Evolutionary conservation across 169 alveolate genomes (phyloP), one percentile per base, ranked within the genome.

Genomic region (Babesia caballi): DNA sequence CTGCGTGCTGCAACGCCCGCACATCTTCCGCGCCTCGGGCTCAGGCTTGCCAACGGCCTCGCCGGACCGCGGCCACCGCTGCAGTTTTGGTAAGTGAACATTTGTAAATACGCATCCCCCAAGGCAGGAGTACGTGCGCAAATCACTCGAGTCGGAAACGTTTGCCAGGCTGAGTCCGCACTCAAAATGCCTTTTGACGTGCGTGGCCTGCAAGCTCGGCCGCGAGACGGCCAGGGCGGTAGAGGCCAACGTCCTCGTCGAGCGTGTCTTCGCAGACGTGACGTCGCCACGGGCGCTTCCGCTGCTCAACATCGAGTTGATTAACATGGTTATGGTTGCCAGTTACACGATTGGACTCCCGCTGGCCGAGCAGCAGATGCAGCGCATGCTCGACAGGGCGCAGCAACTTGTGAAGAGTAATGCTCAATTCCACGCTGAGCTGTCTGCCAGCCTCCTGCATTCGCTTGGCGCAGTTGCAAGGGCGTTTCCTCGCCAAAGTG

Each of bases 161-260:
- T 78, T 42, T 59, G 44, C 33, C 28, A 56, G 66, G 40, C 30
- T 78, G 49, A 68, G 83, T 75, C 87, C 87, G 6, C 87, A 78
- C 41, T 78, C 87, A 8, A 78, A 78, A 25, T 78, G 87, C 61
- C 71, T 78, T 25, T 69, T 78, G 12, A 78, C 83, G 8, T 78
- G 83, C 30, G 82, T 78, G 28, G 75, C 73, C 32, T 63, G 81
- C 33, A 78, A 50, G 36, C 51, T 78, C 4, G 61, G 32, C 28
- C 4, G 57, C 44, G 75, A 61, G 28, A 50, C 42, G 0, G 54
- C 58, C 17, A 67, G 30, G 52, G 27, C 58, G 25, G 36, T 83
- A 19, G 23, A 35, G 14, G 72, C 83, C 8, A 23, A 66, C 23
- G 33, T 49, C n/a, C 40, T 78, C 49, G 65, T 78, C 19, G 51